Evolutionary conservation across 2,329 filamentous ascomycete species (phyloP).

Genomic region (Ophiostoma populinum): DNA sequence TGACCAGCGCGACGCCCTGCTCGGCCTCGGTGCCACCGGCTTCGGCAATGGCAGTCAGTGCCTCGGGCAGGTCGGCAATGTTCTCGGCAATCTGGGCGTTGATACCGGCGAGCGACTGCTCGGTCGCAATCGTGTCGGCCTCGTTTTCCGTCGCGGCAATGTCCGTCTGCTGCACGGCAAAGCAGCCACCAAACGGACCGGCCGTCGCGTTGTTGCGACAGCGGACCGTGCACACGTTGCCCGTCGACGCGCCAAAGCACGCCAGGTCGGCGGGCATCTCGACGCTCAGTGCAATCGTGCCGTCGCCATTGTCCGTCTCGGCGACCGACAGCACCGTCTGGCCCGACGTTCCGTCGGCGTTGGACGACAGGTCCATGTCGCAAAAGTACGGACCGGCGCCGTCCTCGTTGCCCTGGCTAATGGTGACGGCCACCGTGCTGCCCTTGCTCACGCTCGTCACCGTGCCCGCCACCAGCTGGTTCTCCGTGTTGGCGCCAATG

Average conservation of each 20-base stretch:
- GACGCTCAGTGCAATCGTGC: constrained; percentile 20
- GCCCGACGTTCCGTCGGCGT: constrained; percentile 25
- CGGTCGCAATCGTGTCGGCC: constrained; percentile 23
- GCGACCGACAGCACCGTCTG: constrained; percentile 27
- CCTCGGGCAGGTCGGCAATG: constrained; percentile 21
- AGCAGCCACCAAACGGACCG: constrained; percentile 30
- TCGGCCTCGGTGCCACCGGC: neutral
- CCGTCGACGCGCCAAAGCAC: constrained; percentile 36
- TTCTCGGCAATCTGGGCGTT: constrained; percentile 32
- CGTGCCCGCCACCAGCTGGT: constrained; percentile 24
- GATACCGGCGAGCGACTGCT: constrained; percentile 26
- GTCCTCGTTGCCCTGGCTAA: constrained; percentile 37
- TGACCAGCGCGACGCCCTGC: neutral
- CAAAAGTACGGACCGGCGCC: constrained; percentile 37
- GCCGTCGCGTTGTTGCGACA: constrained; percentile 37
- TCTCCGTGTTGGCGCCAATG: constrained; percentile 36
- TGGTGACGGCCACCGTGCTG: constrained; percentile 25
- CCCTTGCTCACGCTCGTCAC: constrained; percentile 34
- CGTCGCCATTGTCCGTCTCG: constrained; percentile 14
- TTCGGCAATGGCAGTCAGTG: constrained; percentile 1
- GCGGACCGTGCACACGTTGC: constrained; percentile 39
- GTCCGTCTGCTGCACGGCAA: constrained; percentile 39
- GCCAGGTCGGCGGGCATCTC: constrained; percentile 30
- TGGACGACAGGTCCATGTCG: constrained; percentile 32
- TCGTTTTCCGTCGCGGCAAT: constrained; percentile 23